Conservation (phyloP, 805 yeast genomes). For the Wickerhamiella azymoides region DNA sequence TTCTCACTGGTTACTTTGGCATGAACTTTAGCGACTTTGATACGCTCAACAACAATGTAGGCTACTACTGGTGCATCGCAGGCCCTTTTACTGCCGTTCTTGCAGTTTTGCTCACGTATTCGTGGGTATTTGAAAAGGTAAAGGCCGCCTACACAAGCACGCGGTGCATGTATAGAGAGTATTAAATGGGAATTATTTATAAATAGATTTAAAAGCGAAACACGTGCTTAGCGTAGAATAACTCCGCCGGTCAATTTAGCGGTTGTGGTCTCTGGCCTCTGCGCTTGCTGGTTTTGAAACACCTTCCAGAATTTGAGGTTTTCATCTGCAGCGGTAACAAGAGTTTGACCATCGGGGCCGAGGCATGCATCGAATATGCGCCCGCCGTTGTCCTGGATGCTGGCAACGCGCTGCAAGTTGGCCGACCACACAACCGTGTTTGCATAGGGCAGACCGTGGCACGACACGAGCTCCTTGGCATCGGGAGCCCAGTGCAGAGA, state of each 20-base stretch:
- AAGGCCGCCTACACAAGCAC: slow-evolving; percentile 1
- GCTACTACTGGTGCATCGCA: slow-evolving; percentile 37
- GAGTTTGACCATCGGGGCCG: slow-evolving; percentile 78
- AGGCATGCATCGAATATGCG: slow-evolving; percentile 70
- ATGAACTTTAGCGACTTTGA: slow-evolving; percentile 38
- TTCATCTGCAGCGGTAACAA: slow-evolving; percentile 95
- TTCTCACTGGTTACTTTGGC: slow-evolving; percentile 49
- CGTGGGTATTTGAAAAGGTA: slow-evolving; percentile 11
- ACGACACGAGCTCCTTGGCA: slow-evolving; percentile 64
- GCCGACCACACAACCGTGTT: slow-evolving; percentile 73
- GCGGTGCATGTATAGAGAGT: neutral
- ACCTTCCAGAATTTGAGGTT: slow-evolving; percentile 89
- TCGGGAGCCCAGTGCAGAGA: slow-evolving; percentile 72
- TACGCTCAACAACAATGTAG: slow-evolving; percentile 28
- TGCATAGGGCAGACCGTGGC: slow-evolving; percentile 88
- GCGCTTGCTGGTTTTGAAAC: slow-evolving; percentile 37
- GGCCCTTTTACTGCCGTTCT: slow-evolving; percentile 26
- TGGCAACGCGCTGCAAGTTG: slow-evolving; percentile 73
- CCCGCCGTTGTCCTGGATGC: slow-evolving; percentile 82
- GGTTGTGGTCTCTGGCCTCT: neutral
- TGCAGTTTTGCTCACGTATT: slow-evolving; percentile 20
- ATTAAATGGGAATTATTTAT: neutral
- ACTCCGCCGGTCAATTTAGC: neutral
- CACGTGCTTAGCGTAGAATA: too few relatives aligned
- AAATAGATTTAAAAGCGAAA: neutral